Evolutionary conservation across 192 early-diverging fungal genomes (phyloP).

Genomic region (Coemansia umbellata): DNA sequence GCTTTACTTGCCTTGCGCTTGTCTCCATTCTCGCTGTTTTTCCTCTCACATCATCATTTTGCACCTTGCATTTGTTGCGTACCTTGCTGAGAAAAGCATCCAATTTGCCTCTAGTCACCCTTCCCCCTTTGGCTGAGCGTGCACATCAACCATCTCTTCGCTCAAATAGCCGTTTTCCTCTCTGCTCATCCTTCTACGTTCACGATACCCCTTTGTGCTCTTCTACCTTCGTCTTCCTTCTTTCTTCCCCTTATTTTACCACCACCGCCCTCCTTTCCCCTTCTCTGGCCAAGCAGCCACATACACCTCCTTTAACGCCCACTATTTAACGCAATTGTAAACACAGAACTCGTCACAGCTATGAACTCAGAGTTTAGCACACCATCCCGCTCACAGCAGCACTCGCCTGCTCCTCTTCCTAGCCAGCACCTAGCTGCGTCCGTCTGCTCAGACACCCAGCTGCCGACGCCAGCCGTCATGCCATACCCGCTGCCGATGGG

Average conservation of each 20-base stretch:
- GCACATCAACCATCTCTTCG: not conserved
- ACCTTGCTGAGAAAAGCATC: not conserved
- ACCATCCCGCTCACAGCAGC: conserved; percentile 47
- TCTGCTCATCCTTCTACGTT: conserved; percentile 3
- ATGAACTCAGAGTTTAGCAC: conserved; percentile 52
- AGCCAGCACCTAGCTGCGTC: conserved; percentile 20
- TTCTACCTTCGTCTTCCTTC: conserved; percentile 7
- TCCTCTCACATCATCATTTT: not conserved
- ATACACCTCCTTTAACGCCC: not conserved
- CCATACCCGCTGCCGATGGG: conserved; percentile 13
- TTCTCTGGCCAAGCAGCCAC: not conserved
- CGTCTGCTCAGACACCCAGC: conserved; percentile 18
- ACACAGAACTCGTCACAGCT: conserved; percentile 11
- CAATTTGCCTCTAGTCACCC: not conserved
- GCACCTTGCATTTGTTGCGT: conserved; percentile 8
- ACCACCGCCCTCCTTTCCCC: conserved; percentile 3
- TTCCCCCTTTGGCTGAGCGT: not conserved
- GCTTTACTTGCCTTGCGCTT: no score
- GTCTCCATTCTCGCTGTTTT: not conserved
- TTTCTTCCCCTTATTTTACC: conserved; percentile 3
- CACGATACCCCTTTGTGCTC: conserved; percentile 12
- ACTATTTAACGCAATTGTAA: not conserved
- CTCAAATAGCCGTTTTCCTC: not conserved
- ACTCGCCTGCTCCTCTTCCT: conserved; percentile 33
- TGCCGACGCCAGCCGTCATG: conserved; percentile 6